Percentiles rank a stretch among this genome's conserved stretches.
Evolutionary conservation across 179 eudicot genomes (phyloP).

Genomic region (Pouteria campechiana): DNA sequence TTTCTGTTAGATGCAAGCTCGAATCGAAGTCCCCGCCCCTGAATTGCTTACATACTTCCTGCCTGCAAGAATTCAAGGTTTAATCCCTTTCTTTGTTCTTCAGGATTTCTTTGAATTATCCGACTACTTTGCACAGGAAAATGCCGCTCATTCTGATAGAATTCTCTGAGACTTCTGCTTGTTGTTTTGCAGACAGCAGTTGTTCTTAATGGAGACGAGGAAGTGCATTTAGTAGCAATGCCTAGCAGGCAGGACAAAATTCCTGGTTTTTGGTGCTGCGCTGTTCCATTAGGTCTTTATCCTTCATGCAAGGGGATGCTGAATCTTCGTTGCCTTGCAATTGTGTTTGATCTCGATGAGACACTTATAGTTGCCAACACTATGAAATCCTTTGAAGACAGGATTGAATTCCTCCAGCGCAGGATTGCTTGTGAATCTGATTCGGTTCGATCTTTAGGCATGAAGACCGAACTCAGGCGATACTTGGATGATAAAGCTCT

Average conservation of each 20-base stretch:
- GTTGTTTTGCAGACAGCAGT: slow-evolving; percentile 62
- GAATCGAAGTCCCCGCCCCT: slow-evolving; percentile 40
- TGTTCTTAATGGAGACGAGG: slow-evolving; percentile 56
- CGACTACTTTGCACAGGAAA: no score
- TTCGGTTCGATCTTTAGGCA: slow-evolving; percentile 46
- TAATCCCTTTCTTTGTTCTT: no score
- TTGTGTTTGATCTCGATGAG: slow-evolving; percentile 89
- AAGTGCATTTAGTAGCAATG: slow-evolving; percentile 92
- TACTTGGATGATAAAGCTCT: slow-evolving; percentile 64
- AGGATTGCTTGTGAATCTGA: slow-evolving; percentile 74
- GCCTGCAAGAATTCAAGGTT: slow-evolving; percentile 74
- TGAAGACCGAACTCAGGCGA: slow-evolving; percentile 74
- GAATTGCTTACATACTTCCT: slow-evolving; percentile 55
- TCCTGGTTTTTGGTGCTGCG: slow-evolving; percentile 90
- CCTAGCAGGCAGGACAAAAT: slow-evolving; percentile 80
- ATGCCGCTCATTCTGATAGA: no score
- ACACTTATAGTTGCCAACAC: slow-evolving; percentile 93
- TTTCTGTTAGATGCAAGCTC: slow-evolving; percentile 68
- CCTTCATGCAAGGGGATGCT: slow-evolving; percentile 63
- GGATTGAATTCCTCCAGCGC: slow-evolving; percentile 50
- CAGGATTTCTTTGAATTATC: no score
- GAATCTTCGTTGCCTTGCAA: slow-evolving; percentile 65
- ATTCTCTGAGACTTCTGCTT: no score
- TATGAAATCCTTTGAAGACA: slow-evolving; percentile 85
- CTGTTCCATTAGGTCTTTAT: slow-evolving; percentile 50